Conservation (phyloP, 2,329 filamentous ascomycete species). For the Lasiodiplodia theobromae region DNA sequence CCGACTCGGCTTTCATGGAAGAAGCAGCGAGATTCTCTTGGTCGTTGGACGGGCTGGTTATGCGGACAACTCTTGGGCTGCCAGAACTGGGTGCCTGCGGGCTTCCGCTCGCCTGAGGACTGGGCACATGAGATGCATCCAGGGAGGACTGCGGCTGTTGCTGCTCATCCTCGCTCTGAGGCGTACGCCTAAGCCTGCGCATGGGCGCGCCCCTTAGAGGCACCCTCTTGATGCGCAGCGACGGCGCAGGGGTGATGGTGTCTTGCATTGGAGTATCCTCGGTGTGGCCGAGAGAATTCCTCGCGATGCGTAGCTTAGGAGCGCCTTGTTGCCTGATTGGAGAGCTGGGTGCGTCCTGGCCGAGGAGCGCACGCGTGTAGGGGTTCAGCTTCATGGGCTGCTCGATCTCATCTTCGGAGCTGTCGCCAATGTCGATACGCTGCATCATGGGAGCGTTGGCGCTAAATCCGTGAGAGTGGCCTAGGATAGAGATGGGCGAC, state of each 20-base stretch:
- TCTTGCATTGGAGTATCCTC: slow-evolving; percentile 38
- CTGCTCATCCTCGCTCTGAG: slow-evolving; percentile 34
- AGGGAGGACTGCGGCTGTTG: slow-evolving; percentile 4
- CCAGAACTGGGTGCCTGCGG: slow-evolving; percentile 13
- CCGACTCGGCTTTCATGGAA: slow-evolving; percentile 34
- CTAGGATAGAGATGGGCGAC: slow-evolving; percentile 55
- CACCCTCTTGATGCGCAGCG: slow-evolving; percentile 48
- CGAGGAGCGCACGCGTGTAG: slow-evolving; percentile 83
- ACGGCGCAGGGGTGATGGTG: slow-evolving; percentile 48
- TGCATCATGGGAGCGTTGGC: slow-evolving; percentile 56
- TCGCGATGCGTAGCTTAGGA: slow-evolving; percentile 48
- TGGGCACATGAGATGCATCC: slow-evolving; percentile 9
- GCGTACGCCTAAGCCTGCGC: slow-evolving; percentile 47
- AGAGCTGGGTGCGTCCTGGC: slow-evolving; percentile 54
- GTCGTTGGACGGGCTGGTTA: slow-evolving; percentile 67
- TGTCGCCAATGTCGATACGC: slow-evolving; percentile 71
- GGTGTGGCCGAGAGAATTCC: slow-evolving; percentile 44
- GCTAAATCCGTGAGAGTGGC: slow-evolving; percentile 54
- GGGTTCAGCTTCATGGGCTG: slow-evolving; percentile 90
- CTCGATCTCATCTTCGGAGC: slow-evolving; percentile 91
- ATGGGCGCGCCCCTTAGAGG: slow-evolving; percentile 49
- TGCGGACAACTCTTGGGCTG: slow-evolving; percentile 27
- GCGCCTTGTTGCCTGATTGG: slow-evolving; percentile 39
- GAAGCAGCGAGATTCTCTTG: slow-evolving; percentile 78
- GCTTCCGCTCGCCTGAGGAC: slow-evolving; percentile 41